Evolutionary conservation across 495 filamentous ascomycete species (phyloP).

Genomic region (Xylona heveae): DNA sequence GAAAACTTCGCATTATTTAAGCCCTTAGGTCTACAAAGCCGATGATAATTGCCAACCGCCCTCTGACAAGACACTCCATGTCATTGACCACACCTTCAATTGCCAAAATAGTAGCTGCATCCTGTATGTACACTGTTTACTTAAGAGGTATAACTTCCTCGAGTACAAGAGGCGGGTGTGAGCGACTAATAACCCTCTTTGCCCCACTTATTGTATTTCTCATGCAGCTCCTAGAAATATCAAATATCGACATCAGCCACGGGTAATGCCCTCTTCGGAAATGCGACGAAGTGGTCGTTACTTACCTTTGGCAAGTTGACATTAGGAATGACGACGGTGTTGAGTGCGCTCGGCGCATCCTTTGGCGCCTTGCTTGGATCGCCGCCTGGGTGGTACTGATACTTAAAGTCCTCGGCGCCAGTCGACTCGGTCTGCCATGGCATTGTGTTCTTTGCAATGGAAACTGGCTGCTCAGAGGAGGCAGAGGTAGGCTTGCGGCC

Average conservation of each 20-base stretch:
- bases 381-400: slow-evolving; percentile 83
- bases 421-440: slow-evolving; percentile 59
- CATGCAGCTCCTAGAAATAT: slow-evolving; percentile 51
- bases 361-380: slow-evolving; percentile 52
- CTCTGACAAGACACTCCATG: too few species aligned
- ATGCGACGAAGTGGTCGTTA: not conserved
- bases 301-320: slow-evolving; percentile 79
- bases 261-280: not conserved
- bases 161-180: too few species aligned
- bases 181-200: slow-evolving; percentile 69
- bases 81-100: too few species aligned
- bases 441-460: slow-evolving; percentile 53
- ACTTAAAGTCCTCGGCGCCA: slow-evolving; percentile 46
- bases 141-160: too few species aligned
- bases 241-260: slow-evolving; percentile 4
- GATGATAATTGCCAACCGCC: too few species aligned
- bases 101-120: too few species aligned
- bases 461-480: slow-evolving; percentile 59
- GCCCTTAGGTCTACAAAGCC: too few species aligned
- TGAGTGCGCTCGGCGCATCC: slow-evolving; percentile 84
- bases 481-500: slow-evolving; percentile 71
- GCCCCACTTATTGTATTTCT: slow-evolving; percentile 96
- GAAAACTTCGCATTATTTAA: too few species aligned
- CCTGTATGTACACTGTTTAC: too few species aligned
- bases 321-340: slow-evolving; percentile 81